A percentile compares a stretch with the other conserved stretches of the same genome.
Evolutionary conservation across 257 asterid species (phyloP).

Genomic region (Nemophila menziesii): DNA sequence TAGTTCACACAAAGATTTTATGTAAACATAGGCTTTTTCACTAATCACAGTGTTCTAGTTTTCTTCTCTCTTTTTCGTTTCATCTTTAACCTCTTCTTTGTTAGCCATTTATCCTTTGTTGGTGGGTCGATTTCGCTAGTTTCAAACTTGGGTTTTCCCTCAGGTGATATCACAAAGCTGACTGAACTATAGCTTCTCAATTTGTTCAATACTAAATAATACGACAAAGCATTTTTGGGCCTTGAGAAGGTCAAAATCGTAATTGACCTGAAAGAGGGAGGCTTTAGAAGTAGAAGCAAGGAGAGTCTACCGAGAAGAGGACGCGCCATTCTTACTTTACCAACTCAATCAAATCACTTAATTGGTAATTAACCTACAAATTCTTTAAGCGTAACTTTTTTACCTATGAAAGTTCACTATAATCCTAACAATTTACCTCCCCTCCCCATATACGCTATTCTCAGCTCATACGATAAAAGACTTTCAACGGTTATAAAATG

Average conservation of each 20-base stretch:
- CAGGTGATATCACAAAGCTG: slow-evolving; percentile 52
- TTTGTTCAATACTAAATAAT: slow-evolving; percentile 20
- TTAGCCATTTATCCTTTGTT: slow-evolving; percentile 75
- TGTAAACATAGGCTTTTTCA: too few relatives aligned
- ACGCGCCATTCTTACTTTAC: neutral
- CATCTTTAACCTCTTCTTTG: slow-evolving; percentile 63
- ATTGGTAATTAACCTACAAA: too few relatives aligned
- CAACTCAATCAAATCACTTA: too few relatives aligned
- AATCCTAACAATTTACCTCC: too few relatives aligned
- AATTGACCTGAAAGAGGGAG: slow-evolving; percentile 19
- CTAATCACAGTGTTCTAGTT: slow-evolving; percentile 62
- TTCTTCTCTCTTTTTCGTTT: slow-evolving; percentile 58
- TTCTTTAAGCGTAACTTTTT: too few relatives aligned
- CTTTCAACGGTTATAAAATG: too few relatives aligned
- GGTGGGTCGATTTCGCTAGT: slow-evolving; percentile 67
- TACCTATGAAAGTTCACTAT: too few relatives aligned
- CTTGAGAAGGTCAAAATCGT: slow-evolving; percentile 15
- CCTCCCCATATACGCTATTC: too few relatives aligned
- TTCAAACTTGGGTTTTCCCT: slow-evolving; percentile 72
- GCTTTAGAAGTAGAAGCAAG: neutral
- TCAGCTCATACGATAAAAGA: too few relatives aligned
- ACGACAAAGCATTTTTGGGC: slow-evolving; percentile 15
- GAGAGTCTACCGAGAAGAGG: neutral
- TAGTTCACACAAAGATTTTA: too few relatives aligned
- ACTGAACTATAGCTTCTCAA: slow-evolving; percentile 31